phyloP scores from a whole-genome alignment of 331 rosid species.

The Prunus yedoensis region DNA sequence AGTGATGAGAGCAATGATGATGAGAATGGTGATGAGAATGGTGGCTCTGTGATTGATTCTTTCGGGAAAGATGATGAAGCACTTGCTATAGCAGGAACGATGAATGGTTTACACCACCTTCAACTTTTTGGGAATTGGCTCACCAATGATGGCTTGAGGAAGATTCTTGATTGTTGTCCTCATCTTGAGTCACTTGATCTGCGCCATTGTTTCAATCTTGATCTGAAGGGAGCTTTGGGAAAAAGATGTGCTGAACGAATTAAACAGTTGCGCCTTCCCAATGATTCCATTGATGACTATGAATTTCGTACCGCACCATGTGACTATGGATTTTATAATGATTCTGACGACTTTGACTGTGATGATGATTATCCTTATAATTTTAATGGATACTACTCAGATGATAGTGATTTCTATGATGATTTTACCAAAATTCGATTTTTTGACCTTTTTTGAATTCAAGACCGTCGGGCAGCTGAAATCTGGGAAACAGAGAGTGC shows the following conservation, averaged over 20 bases:
- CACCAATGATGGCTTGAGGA: slow-evolving; percentile 35
- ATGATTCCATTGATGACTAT: slow-evolving; percentile 31
- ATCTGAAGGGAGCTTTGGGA: slow-evolving; percentile 28
- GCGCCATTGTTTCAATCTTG: slow-evolving; percentile 34
- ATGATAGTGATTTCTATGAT: background rate
- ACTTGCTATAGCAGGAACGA: slow-evolving; percentile 32
- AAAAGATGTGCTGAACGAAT: slow-evolving; percentile 21
- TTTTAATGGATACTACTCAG: slow-evolving; percentile 7
- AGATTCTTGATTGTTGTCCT: slow-evolving; percentile 48
- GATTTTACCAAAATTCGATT: background rate
- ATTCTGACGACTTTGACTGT: background rate
- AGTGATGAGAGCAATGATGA: no score
- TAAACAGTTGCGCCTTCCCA: slow-evolving; percentile 27
- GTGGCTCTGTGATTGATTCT: no score
- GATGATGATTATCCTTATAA: slow-evolving; percentile 8
- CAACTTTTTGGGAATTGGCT: slow-evolving; percentile 31
- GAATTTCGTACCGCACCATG: slow-evolving; percentile 28
- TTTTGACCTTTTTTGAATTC: background rate
- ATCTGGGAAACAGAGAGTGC: no score
- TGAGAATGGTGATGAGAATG: no score
- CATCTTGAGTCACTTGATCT: slow-evolving; percentile 47
- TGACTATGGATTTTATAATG: slow-evolving; percentile 3
- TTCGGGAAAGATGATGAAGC: slow-evolving; percentile 20
- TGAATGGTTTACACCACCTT: slow-evolving; percentile 31
- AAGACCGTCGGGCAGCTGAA: background rate